These are phyloP conservation scores for Tulasnella sp. DNA, from an alignment of 768 basidiomycete species.

Conservation along the genomic window DNA sequence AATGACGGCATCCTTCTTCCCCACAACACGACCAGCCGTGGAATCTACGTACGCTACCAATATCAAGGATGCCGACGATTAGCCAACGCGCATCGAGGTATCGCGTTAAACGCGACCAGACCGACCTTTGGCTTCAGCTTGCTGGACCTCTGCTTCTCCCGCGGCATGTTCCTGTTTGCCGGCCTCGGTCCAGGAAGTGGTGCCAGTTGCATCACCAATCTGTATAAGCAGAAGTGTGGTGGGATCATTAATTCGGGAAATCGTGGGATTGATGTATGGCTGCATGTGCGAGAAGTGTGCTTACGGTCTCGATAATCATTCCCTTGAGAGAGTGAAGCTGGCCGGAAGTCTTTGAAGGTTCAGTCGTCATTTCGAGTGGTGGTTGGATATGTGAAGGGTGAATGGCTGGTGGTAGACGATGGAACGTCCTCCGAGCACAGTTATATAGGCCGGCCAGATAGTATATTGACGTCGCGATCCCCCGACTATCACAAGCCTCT, in stretches of 20 bases:
- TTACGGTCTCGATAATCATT: conserved; percentile 27
- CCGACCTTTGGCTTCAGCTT: conserved; percentile 18
- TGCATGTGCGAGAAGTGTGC: not conserved
- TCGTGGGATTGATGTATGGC: too few species aligned
- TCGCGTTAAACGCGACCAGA: not conserved
- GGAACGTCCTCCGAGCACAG: too few species aligned
- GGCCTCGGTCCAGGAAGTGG: conserved; percentile 8
- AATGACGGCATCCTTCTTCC: conserved; percentile 18
- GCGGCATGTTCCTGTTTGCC: conserved; percentile 19
- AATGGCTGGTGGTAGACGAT: too few species aligned
- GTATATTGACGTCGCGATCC: too few species aligned
- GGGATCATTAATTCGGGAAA: not conserved
- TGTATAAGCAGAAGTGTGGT: not conserved
- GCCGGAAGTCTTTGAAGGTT: conserved; percentile 22
- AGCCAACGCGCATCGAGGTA: not conserved
- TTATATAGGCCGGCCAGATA: too few species aligned
- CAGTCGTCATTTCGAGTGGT: not conserved
- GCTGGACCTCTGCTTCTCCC: conserved; percentile 21
- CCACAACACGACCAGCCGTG: conserved; percentile 20
- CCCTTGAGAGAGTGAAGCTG: conserved; percentile 35
- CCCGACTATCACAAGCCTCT: too few species aligned
- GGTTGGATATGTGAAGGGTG: not conserved
- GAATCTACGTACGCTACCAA: conserved; percentile 38
- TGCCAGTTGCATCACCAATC: conserved; percentile 17
- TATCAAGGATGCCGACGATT: too few species aligned